Percentiles rank a stretch among this genome's conserved stretches.
phyloP scores from a whole-genome alignment of 768 basidiomycete genomes.

The Piloderma croceum region DNA sequence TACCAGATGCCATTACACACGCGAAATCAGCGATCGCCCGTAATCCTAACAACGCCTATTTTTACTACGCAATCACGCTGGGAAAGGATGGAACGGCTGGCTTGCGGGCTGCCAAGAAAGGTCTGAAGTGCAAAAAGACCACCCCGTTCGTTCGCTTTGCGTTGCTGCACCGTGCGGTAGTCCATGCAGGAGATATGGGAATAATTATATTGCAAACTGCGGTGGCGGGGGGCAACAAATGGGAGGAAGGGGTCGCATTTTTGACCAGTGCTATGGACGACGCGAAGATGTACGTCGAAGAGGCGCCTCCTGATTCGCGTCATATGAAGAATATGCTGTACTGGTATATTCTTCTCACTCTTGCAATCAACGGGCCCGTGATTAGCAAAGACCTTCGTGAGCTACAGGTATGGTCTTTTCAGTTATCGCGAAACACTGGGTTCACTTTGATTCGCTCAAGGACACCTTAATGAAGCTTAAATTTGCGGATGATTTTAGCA shows the following conservation, averaged over 20 bases:
- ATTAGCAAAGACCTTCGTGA: slow-evolving; percentile 45
- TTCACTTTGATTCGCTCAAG: slow-evolving; percentile 1
- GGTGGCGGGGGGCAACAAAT: slow-evolving; percentile 36
- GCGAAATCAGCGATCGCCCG: slow-evolving; percentile 46
- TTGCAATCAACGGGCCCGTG: slow-evolving; percentile 47
- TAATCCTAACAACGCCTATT: slow-evolving; percentile 57
- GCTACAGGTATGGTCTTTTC: slow-evolving; percentile 36
- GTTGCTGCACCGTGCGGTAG: slow-evolving; percentile 56
- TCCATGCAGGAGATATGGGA: slow-evolving; percentile 55
- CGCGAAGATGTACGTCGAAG: slow-evolving; percentile 45
- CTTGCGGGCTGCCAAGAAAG: slow-evolving; percentile 59
- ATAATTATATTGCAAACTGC: slow-evolving; percentile 42
- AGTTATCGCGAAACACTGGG: neutral
- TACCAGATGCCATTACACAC: slow-evolving; percentile 41
- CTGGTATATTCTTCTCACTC: slow-evolving; percentile 51
- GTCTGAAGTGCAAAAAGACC: slow-evolving; percentile 49
- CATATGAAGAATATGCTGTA: slow-evolving; percentile 55
- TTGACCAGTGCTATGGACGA: slow-evolving; percentile 57
- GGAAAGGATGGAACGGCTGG: slow-evolving; percentile 44
- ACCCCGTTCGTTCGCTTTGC: slow-evolving; percentile 53
- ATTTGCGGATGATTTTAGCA: slow-evolving; percentile 47
- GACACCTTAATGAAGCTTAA: slow-evolving; percentile 27
- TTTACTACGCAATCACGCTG: slow-evolving; percentile 56
- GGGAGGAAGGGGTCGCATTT: slow-evolving; percentile 58
- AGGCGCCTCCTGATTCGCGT: slow-evolving; percentile 58